Evolutionary conservation across 192 early-diverging fungal genomes (phyloP).

Genomic region (Backusella psychrophila): DNA sequence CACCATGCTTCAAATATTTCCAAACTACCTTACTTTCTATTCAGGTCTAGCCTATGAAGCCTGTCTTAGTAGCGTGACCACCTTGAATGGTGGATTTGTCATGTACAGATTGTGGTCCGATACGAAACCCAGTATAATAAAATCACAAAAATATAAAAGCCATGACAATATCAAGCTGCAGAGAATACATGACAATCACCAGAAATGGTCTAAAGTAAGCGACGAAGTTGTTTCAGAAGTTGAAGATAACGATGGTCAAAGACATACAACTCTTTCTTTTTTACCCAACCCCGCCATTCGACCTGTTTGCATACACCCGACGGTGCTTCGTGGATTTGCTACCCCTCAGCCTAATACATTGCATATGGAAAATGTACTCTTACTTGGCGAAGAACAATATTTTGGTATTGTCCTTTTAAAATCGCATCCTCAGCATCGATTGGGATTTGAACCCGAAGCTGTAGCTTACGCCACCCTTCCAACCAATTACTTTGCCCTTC

Average conservation of each 20-base stretch:
- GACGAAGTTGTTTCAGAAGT: constrained; percentile 18
- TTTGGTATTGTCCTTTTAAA: constrained; percentile 30
- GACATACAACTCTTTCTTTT: constrained; percentile 11
- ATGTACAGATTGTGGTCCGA: constrained; percentile 69
- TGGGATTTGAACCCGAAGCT: constrained; percentile 40
- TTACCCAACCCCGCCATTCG: constrained; percentile 12
- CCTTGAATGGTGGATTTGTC: constrained; percentile 63
- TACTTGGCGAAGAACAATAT: constrained; percentile 41
- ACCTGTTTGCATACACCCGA: constrained; percentile 38
- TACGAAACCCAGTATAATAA: constrained; percentile 21
- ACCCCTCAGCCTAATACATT: constrained; percentile 29
- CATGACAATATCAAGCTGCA: background rate
- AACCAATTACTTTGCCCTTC: constrained; percentile 31
- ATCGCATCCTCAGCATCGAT: constrained; percentile 31
- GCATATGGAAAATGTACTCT: constrained; percentile 35
- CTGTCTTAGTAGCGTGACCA: constrained; percentile 60
- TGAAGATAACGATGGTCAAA: constrained; percentile 6
- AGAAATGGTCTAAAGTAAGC: constrained; percentile 15
- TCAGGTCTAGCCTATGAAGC: constrained; percentile 64
- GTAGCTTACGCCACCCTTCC: constrained; percentile 33
- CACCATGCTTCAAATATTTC: constrained; percentile 69
- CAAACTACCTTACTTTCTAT: constrained; percentile 63
- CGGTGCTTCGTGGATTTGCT: constrained; percentile 32
- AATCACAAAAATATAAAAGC: background rate
- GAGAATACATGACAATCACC: background rate